Evolutionary conservation across 768 basidiomycete genomes (phyloP).

Genomic region (Leccinum variicolor): DNA sequence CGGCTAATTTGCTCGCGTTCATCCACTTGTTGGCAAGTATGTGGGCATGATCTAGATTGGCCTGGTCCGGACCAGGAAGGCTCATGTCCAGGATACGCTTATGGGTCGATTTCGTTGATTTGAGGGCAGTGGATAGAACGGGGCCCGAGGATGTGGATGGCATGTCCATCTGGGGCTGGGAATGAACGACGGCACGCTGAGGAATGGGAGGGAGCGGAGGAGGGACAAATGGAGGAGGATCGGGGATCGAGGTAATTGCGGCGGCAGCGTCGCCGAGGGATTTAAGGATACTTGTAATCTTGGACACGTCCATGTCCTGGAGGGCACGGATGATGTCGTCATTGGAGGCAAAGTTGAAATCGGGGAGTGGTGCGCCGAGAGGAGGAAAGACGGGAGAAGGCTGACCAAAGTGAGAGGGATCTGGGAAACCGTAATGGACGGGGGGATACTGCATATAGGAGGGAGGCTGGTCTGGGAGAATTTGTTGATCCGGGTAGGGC

Average conservation of each 20-base stretch:
- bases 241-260: constrained; percentile 32
- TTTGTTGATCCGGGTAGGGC: constrained; percentile 32
- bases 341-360: constrained; percentile 50
- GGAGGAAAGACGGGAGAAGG: constrained; percentile 23
- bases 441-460: constrained; percentile 31
- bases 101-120: constrained; percentile 32
- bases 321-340: constrained; percentile 73
- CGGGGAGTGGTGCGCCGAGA: constrained; percentile 27
- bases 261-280: constrained; percentile 58
- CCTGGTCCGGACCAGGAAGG: constrained; percentile 38
- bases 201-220: constrained; percentile 20
- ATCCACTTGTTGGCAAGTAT: constrained; percentile 80
- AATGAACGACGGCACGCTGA: constrained; percentile 26
- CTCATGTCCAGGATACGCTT: constrained; percentile 44
- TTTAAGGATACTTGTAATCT: constrained; percentile 65
- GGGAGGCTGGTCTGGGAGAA: constrained; percentile 24
- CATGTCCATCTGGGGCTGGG: constrained; percentile 39
- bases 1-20: constrained; percentile 61
- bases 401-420: constrained; percentile 26
- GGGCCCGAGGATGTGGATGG: constrained; percentile 40
- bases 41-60: constrained; percentile 56
- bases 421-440: constrained; percentile 28
- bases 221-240: constrained; percentile 20
- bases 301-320: constrained; percentile 66
- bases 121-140: constrained; percentile 40